These are phyloP conservation scores for Polytrichum commune DNA, from an alignment of 225 moss, liverwort and hornwort species.

Conservation along the genomic window DNA sequence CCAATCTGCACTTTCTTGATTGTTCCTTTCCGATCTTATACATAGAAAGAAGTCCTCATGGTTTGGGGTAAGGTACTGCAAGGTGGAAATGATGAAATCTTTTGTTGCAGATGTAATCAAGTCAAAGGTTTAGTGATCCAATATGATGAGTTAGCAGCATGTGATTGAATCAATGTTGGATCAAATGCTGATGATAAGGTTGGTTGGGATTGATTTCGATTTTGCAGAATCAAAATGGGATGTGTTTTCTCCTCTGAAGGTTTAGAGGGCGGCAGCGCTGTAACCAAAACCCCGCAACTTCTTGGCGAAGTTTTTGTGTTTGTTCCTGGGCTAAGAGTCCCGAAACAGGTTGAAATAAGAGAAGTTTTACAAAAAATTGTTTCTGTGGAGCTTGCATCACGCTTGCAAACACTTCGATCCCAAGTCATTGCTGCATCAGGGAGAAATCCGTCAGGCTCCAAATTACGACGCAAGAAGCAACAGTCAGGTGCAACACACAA, in stretches of 20 bases:
- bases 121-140: no score
- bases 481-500: slow-evolving; percentile 22
- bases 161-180: no score
- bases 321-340: slow-evolving; percentile 36
- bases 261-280: slow-evolving; percentile 2
- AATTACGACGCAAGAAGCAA: slow-evolving; percentile 23
- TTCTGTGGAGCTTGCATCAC: slow-evolving; percentile 30
- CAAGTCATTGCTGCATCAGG: slow-evolving; percentile 26
- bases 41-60: no score
- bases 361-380: slow-evolving; percentile 27
- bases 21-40: no score
- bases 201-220: no score
- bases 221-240: slow-evolving; percentile 33
- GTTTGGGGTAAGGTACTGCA: no score
- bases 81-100: no score
- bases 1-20: no score
- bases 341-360: slow-evolving; percentile 28
- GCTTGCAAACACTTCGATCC: slow-evolving; percentile 32
- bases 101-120: no score
- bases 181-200: no score
- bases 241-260: slow-evolving; percentile 40
- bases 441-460: slow-evolving; percentile 8
- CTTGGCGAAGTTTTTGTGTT: slow-evolving; percentile 46
- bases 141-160: no score
- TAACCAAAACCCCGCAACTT: neutral